Evolutionary conservation across 2,329 filamentous ascomycete genomes (phyloP), one percentile per base, ranked within the genome.

Genomic region (Tricladium varicosporioides): DNA sequence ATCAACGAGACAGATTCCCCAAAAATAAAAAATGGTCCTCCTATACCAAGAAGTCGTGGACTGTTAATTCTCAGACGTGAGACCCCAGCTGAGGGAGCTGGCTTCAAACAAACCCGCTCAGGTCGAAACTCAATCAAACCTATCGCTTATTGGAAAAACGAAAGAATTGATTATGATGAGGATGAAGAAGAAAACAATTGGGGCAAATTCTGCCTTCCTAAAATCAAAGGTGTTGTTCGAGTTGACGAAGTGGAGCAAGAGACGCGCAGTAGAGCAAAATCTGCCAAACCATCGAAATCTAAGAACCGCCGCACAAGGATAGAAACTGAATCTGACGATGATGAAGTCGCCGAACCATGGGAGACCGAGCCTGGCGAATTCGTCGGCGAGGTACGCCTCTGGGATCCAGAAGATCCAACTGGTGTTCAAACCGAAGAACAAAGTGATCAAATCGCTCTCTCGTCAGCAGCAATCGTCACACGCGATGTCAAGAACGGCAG

Each of bases 121-220:
- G 92, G 91, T 1, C 84, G 94, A 56, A 83, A 85, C 52, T 91
- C 89, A 9, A 86, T 91, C 60, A 84, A 84, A 59, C 94, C 92
- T 0, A 74, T 97, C 33, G 85, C 90, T 22, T 96, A 82, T 70
- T 97, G 93, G 93, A 86, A 86, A 66, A 92, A 92, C 63, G 93
- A 97, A 70, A 83, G 83, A 53, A 83, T 88, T 48, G 82, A 91
- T 18, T 90, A 87, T 51, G 78, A 81, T 15, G 81, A 84, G 19
- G 83, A 85, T 49, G 72, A 73, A 45, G 48, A 51, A 76, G 56
- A 72, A 77, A 50, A 65, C 16, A 44, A 45, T 63, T 53, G 72
- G 40, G 78, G 79, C n/a, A 77, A 79, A 43, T 87, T 88, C 64
- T 75, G 87, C n/a, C 71, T 91, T 49, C 82, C 84, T 1, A 86